Conservation (phyloP, 345 rosid genomes). For the Hevea brasiliensis region DNA sequence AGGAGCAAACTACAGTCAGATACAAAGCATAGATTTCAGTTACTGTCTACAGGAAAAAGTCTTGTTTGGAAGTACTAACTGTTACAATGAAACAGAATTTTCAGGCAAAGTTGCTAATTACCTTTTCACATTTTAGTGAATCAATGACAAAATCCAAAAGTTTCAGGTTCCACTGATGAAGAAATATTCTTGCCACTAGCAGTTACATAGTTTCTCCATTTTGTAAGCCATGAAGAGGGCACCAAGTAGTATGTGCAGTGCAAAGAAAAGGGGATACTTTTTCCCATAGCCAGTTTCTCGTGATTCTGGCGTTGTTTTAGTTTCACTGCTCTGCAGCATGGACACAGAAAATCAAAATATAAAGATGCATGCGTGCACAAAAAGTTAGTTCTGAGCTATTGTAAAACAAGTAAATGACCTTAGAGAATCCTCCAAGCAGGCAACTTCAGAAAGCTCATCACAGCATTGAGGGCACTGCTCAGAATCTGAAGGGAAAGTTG, state of each 20-base stretch:
- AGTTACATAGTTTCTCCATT: conserved; percentile 80
- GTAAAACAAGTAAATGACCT: conserved; percentile 50
- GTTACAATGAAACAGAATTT: no score
- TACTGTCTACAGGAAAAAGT: no score
- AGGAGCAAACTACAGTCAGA: not conserved
- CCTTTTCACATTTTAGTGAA: conserved; percentile 81
- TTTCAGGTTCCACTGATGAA: conserved; percentile 63
- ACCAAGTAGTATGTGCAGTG: conserved; percentile 66
- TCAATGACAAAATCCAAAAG: conserved; percentile 56
- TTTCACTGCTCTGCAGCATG: conserved; percentile 68
- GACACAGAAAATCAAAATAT: conserved; percentile 32
- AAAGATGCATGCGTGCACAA: not conserved
- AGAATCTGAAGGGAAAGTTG: conserved; percentile 58
- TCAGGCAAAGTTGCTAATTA: conserved; percentile 26
- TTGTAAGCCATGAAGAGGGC: conserved; percentile 78
- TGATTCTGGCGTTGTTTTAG: conserved; percentile 84
- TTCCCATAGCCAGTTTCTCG: conserved; percentile 77
- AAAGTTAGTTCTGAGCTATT: not conserved
- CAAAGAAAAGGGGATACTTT: conserved; percentile 53
- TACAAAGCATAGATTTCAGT: not conserved
- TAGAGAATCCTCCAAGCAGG: conserved; percentile 74
- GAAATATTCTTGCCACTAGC: conserved; percentile 66
- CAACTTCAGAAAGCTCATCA: conserved; percentile 81
- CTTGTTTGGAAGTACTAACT: not conserved
- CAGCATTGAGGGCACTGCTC: conserved; percentile 69